These are phyloP conservation scores for Fraxinus anomala DNA, from an alignment of 257 asterid genomes.

Conservation along the genomic window DNA sequence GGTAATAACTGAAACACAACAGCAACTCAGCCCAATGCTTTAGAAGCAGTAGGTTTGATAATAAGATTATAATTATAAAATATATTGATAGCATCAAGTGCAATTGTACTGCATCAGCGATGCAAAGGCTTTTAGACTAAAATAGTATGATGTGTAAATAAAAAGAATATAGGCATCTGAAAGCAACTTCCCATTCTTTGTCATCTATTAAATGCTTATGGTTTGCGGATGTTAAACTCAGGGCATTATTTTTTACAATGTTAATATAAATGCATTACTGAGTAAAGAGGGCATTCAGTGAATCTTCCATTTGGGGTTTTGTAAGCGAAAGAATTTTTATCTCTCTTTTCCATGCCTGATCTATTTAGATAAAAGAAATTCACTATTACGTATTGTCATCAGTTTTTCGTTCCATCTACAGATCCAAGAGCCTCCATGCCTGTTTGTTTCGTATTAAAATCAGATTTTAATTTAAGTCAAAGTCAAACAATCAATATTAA, in stretches of 20 bases:
- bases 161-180: not conserved
- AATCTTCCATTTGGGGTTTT: too few relatives aligned
- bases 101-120: not conserved
- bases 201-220: not conserved
- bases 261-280: too few relatives aligned
- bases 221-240: not conserved
- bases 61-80: too few relatives aligned
- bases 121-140: not conserved
- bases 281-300: too few relatives aligned
- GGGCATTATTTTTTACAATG: not conserved
- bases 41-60: too few relatives aligned
- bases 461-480: too few relatives aligned
- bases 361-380: not conserved
- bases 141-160: too few relatives aligned
- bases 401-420: not conserved
- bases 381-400: not conserved
- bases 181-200: not conserved
- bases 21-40: constrained; percentile 6
- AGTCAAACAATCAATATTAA: too few relatives aligned
- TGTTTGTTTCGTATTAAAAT: too few relatives aligned
- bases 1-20: constrained; percentile 16
- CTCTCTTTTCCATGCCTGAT: not conserved
- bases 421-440: not conserved
- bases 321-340: not conserved
- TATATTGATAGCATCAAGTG: not conserved